phyloP scores from a whole-genome alignment of 192 early-diverging fungal genomes.

The Linnemannia elongata region DNA sequence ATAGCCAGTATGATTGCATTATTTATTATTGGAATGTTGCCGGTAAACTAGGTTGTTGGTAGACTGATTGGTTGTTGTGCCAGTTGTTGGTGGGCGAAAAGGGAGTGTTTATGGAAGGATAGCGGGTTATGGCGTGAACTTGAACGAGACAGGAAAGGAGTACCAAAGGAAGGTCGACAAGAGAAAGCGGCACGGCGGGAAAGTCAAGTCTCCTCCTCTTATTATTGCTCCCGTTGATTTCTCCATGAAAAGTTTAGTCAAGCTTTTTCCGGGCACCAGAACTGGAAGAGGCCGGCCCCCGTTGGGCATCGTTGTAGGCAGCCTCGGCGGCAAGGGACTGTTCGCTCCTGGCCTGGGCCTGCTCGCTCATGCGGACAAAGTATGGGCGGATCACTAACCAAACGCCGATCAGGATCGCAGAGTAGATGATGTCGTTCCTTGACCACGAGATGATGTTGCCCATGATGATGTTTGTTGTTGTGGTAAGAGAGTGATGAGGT shows the following conservation, averaged over 20 bases:
- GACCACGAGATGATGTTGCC: conserved; percentile 46
- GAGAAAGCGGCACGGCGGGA: too few species aligned
- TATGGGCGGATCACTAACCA: conserved; percentile 46
- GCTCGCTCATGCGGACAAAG: conserved; percentile 49
- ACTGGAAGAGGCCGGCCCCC: background rate
- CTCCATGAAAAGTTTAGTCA: conserved; percentile 7
- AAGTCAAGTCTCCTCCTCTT: too few species aligned
- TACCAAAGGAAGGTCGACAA: too few species aligned
- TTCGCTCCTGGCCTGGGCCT: conserved; percentile 25
- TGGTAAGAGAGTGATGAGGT: background rate
- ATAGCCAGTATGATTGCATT: too few species aligned
- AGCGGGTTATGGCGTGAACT: too few species aligned
- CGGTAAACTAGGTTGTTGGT: too few species aligned
- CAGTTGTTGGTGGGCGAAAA: too few species aligned
- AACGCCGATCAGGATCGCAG: conserved; percentile 38
- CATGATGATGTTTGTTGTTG: conserved; percentile 18
- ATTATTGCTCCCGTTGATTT: too few species aligned
- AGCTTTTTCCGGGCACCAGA: conserved; percentile 34
- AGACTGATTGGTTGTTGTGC: too few species aligned
- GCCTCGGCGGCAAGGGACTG: conserved; percentile 32
- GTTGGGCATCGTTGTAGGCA: conserved; percentile 17
- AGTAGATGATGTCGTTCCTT: conserved; percentile 50
- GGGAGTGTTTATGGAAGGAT: too few species aligned
- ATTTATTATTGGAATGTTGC: too few species aligned
- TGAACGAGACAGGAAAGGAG: too few species aligned